Evolutionary conservation across 2,329 filamentous ascomycete genomes (phyloP).

Genomic region (Aspergillus fumigatiaffinis): DNA sequence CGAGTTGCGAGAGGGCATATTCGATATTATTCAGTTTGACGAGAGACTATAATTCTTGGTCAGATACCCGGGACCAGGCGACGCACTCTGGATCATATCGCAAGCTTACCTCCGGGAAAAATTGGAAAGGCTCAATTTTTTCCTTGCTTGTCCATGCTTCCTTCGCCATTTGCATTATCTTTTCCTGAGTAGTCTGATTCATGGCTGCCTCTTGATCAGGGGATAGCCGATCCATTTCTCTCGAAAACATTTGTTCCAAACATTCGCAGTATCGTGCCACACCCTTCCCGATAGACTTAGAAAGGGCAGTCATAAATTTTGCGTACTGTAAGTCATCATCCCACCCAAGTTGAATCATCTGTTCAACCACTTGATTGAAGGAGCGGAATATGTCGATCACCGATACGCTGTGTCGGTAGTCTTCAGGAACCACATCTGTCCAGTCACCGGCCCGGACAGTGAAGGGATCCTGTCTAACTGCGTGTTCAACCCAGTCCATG

Average conservation of each 20-base stretch:
- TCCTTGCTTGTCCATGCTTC: conserved; percentile 91
- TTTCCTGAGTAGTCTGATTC: conserved; percentile 80
- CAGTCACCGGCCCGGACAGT: conserved; percentile 64
- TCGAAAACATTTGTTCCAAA: conserved; percentile 77
- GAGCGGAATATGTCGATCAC: conserved; percentile 90
- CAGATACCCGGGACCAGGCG: conserved; percentile 1
- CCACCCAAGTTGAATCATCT: conserved; percentile 83
- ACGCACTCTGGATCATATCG: neutral
- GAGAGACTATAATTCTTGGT: conserved; percentile 64
- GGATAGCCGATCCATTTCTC: conserved; percentile 89
- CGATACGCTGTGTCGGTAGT: conserved; percentile 87
- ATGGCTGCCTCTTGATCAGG: conserved; percentile 79
- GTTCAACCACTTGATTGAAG: conserved; percentile 87
- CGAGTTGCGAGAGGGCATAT: conserved; percentile 86
- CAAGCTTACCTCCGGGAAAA: conserved; percentile 74
- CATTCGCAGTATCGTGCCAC: conserved; percentile 88
- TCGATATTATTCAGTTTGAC: conserved; percentile 98
- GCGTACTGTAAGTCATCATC: conserved; percentile 90
- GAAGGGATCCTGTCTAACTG: conserved; percentile 87
- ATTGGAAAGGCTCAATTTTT: conserved; percentile 93
- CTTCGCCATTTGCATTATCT: conserved; percentile 87
- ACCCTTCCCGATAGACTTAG: conserved; percentile 77
- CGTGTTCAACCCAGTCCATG: conserved; percentile 79
- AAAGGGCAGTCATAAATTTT: conserved; percentile 91
- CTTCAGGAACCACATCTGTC: conserved; percentile 64